Conservation (phyloP, 345 rosid genomes). For the Citrus mangshanensis region DNA sequence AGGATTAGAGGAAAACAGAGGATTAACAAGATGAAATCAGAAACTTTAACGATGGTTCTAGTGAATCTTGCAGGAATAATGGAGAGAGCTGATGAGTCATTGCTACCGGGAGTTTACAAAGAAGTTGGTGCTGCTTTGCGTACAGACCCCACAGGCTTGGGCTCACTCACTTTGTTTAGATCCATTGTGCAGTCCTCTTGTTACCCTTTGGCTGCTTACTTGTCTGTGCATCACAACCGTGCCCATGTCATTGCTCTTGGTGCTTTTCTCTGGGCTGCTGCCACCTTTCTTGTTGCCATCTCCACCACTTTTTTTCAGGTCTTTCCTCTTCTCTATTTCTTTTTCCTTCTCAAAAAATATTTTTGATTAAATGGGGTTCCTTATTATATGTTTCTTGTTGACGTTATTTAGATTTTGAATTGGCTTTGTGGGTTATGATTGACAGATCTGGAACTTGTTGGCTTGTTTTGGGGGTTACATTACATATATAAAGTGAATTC, state of each 20-base stretch:
- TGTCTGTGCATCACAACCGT: conserved; percentile 49
- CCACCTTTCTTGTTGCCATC: conserved; percentile 65
- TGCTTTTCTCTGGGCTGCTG: conserved; percentile 67
- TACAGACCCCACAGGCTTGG: conserved; percentile 60
- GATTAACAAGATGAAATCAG: conserved; percentile 40
- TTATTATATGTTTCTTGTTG: no score
- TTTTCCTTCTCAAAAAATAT: background rate
- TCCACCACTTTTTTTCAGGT: conserved; percentile 70
- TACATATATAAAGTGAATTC: no score
- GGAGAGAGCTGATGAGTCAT: conserved; percentile 68
- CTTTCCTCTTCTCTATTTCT: background rate
- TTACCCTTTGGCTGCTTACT: conserved; percentile 73
- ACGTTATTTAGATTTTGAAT: no score
- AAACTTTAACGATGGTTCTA: conserved; percentile 44
- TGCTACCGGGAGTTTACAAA: conserved; percentile 70
- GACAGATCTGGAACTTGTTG: no score
- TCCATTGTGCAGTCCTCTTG: conserved; percentile 63
- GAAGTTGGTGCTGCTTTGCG: conserved; percentile 63
- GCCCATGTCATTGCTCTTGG: conserved; percentile 71
- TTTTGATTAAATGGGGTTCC: no score
- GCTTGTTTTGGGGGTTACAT: no score
- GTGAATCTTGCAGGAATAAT: conserved; percentile 66
- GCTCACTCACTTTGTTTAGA: conserved; percentile 53
- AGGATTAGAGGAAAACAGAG: conserved; percentile 5
- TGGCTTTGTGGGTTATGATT: no score